Evolutionary conservation across 2,329 filamentous ascomycete species (phyloP).

Genomic region (Niveomyces coronatus): DNA sequence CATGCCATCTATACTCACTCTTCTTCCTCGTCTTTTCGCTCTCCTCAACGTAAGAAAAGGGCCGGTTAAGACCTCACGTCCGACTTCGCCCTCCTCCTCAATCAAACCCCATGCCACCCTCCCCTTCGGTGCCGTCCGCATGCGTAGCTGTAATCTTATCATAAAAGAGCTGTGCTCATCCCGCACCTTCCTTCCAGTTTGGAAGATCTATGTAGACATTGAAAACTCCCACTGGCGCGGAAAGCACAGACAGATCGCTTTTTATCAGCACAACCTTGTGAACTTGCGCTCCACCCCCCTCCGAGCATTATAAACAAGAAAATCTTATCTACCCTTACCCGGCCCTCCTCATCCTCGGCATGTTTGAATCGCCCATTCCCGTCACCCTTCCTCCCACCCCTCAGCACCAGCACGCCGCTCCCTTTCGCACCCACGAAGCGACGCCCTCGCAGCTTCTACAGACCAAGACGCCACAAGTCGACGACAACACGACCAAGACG

Average conservation of each 20-base stretch:
- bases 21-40: no score
- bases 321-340: background rate
- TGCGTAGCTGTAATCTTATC: background rate
- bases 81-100: no score
- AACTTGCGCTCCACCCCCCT: no score
- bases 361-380: slow-evolving; percentile 7
- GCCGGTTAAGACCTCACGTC: no score
- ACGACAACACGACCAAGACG: slow-evolving; percentile 8
- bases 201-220: no score
- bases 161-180: background rate
- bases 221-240: no score
- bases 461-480: slow-evolving; percentile 6
- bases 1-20: no score
- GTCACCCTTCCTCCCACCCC: slow-evolving; percentile 7
- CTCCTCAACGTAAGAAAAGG: no score
- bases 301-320: no score
- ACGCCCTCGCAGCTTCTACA: slow-evolving; percentile 7
- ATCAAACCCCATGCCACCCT: no score
- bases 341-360: background rate
- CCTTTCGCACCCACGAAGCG: slow-evolving; percentile 5
- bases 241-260: background rate
- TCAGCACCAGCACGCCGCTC: slow-evolving; percentile 2
- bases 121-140: no score
- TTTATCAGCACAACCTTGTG: no score
- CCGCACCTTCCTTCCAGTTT: background rate